These are phyloP conservation scores for Fusarium poae DNA, from an alignment of 2,329 filamentous ascomycete genomes.

Conservation along the genomic window DNA sequence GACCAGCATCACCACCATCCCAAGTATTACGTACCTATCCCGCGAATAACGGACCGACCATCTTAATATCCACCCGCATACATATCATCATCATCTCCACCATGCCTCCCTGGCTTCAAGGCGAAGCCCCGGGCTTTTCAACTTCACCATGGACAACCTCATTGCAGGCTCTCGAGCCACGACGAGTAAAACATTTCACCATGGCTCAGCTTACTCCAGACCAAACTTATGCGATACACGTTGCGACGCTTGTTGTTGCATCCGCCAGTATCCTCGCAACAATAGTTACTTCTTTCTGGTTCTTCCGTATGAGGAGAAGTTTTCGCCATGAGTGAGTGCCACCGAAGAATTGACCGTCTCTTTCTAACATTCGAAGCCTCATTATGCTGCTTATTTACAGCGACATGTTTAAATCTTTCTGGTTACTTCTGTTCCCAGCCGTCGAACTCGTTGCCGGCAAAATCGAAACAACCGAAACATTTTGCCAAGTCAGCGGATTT, in stretches of 20 bases:
- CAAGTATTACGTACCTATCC: conserved; percentile 17
- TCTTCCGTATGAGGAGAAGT: conserved; percentile 77
- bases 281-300: conserved; percentile 75
- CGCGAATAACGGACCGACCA: conserved; percentile 3
- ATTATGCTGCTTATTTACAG: conserved; percentile 80
- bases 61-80: conserved; percentile 7
- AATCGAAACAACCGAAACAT: conserved; percentile 63
- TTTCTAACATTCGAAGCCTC: conserved; percentile 63
- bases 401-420: conserved; percentile 77
- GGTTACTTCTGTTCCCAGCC: conserved; percentile 75
- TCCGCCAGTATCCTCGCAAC: conserved; percentile 69
- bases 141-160: conserved; percentile 30
- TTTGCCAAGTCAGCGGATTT: conserved; percentile 78
- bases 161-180: conserved; percentile 29
- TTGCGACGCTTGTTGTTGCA: conserved; percentile 57
- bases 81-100: conserved; percentile 21
- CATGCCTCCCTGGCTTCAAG: conserved; percentile 41
- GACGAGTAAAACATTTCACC: conserved; percentile 32
- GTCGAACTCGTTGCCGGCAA: conserved; percentile 67
- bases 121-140: conserved; percentile 15
- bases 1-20: background rate
- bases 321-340: conserved; percentile 72
- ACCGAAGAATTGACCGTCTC: background rate
- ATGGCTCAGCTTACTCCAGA: conserved; percentile 28
- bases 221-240: conserved; percentile 44